These are phyloP conservation scores for Hanseniaspora valbyensis DNA, from an alignment of 805 yeast genomes.

Conservation along the genomic window DNA sequence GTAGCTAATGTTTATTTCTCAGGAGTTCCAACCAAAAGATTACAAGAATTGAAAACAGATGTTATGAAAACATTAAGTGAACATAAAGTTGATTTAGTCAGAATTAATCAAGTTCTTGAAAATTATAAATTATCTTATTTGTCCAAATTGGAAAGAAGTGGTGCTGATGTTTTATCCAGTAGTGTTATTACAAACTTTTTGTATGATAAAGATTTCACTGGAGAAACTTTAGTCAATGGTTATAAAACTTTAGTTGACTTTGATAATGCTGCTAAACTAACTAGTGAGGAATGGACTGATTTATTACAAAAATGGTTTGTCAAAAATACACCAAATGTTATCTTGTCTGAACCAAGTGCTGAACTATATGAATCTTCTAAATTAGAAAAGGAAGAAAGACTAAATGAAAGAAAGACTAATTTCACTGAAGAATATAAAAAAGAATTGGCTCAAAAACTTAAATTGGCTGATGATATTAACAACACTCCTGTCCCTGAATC, in stretches of 20 bases:
- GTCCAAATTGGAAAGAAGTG: conserved; percentile 50
- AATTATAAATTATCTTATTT: conserved; percentile 53
- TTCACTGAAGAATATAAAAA: conserved; percentile 53
- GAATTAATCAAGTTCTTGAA: conserved; percentile 58
- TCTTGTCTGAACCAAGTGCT: conserved; percentile 59
- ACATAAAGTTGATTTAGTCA: conserved; percentile 53
- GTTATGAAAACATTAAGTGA: conserved; percentile 41
- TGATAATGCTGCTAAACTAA: conserved; percentile 45
- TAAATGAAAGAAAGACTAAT: conserved; percentile 38
- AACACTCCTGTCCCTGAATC: conserved; percentile 67
- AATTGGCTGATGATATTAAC: conserved; percentile 54
- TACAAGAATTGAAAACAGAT: conserved; percentile 43
- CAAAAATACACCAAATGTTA: conserved; percentile 50
- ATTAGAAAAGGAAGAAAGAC: conserved; percentile 38
- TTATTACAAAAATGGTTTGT: conserved; percentile 45
- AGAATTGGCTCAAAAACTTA: conserved; percentile 40
- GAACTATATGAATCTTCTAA: conserved; percentile 38
- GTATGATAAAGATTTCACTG: conserved; percentile 42
- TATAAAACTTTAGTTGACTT: conserved; percentile 48
- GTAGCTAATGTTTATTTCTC: conserved; percentile 45
- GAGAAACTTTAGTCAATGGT: conserved; percentile 44
- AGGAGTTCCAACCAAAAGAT: conserved; percentile 65
- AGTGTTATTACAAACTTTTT: conserved; percentile 68
- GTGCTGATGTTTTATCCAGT: conserved; percentile 45
- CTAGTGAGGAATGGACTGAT: conserved; percentile 52